Evolutionary conservation across 2,329 filamentous ascomycete genomes (phyloP), one percentile per base, ranked within the genome.

Genomic region (Alternaria sp.): DNA sequence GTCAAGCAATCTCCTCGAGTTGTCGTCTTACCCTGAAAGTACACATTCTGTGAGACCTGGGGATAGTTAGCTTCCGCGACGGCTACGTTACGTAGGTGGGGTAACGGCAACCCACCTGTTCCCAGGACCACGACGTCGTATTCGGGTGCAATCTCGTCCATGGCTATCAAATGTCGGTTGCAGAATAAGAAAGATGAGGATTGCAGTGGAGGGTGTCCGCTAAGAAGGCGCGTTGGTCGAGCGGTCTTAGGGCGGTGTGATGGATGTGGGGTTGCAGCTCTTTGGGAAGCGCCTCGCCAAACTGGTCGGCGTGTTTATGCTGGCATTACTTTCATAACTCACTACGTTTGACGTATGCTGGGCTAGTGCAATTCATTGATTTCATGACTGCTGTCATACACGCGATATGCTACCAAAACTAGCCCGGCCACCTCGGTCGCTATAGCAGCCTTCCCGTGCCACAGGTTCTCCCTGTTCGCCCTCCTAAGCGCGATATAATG

Each of bases 71-170:
- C 68, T 33, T 60, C 58, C 53, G 59, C 51, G 49, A 26, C 34
- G 36, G 50, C 26, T 40, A 54, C 60, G 56, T 49, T 50, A 55
- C 28, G 36, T 51, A 66, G 74, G 77, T 75, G 79, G 78, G 80
- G 79, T 74, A 73, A 54, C 17, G 31, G 71, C 81, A 55, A 34
- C 87, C 77, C 85, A 97, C 93, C 93, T 80, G 95, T 99, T 86
- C 95, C 95, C 79, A 99, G 88, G 79, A 99, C 95, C 78, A 99
- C 88, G 80, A 97, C 92, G 86, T 99, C 95, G 86, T 99, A 99
- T 82, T 97, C 93, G 78, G 92, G 91, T 71, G 93, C 92, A 78
- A 99, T 97, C 82, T 98, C 95, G 78, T 98, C 95, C 95, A 98
- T 98, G 82, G 64, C 86, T 81, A 56, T 56, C 13, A 42, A 45